These are phyloP conservation scores for Coniochaeta sp. DNA, from an alignment of 2,329 filamentous ascomycete species.

Conservation along the genomic window DNA sequence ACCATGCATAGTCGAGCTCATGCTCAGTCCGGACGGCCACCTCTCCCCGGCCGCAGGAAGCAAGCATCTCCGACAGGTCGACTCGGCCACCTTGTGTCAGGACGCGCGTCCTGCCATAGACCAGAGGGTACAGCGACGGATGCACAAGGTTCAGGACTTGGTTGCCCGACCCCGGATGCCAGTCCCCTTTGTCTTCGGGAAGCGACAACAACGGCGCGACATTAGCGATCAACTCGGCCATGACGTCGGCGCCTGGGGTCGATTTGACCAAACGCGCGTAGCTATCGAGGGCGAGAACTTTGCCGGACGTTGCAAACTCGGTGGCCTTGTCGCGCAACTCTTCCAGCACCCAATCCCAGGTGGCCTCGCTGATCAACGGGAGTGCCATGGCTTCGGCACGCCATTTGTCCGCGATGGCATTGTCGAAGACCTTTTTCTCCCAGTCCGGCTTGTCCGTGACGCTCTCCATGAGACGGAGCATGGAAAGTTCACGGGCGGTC, in stretches of 20 bases:
- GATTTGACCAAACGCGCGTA: constrained; percentile 7
- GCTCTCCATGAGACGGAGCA: constrained; percentile 3
- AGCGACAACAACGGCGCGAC: constrained; percentile 29
- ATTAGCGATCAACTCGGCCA: constrained; percentile 2
- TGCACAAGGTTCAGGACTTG: constrained; percentile 47
- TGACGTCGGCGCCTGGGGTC: constrained; percentile 5
- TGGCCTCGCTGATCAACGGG: constrained; percentile 22
- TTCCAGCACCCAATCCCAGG: constrained; percentile 9
- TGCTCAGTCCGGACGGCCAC: background rate
- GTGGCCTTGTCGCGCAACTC: constrained; percentile 10
- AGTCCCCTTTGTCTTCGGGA: constrained; percentile 34
- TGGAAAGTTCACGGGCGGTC: constrained; percentile 2
- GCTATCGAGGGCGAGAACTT: constrained; percentile 7
- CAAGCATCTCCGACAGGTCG: background rate
- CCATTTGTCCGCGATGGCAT: constrained; percentile 2
- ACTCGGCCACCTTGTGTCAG: constrained; percentile 12
- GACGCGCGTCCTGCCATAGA: constrained; percentile 32
- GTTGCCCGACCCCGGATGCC: constrained; percentile 41
- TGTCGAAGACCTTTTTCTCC: constrained; percentile 4
- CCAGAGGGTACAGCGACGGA: constrained; percentile 45
- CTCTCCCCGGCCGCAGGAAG: constrained; percentile 6
- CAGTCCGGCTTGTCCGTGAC: constrained; percentile 5
- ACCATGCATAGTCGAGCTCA: constrained; percentile 3
- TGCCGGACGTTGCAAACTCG: constrained; percentile 5
- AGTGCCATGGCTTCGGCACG: background rate